phyloP scores from a whole-genome alignment of 257 asterid species.

The Solanum habrochaites region DNA sequence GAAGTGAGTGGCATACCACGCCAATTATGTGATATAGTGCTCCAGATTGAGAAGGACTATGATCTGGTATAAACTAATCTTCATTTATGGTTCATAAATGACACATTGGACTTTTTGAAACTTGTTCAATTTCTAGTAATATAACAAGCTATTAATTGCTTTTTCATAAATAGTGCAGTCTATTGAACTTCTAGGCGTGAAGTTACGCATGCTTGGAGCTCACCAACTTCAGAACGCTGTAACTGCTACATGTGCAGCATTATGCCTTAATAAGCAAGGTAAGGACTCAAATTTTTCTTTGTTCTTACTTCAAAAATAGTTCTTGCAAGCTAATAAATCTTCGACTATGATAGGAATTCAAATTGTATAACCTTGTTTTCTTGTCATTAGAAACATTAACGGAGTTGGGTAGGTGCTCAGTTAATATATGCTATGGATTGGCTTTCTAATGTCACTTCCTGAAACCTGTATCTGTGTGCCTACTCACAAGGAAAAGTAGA shows the following conservation, averaged over 20 bases:
- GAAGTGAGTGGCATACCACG: slow-evolving; percentile 29
- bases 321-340: background rate
- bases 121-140: background rate
- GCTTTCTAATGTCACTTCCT: background rate
- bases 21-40: slow-evolving; percentile 68
- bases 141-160: background rate
- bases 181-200: slow-evolving; percentile 55
- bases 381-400: background rate
- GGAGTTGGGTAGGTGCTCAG: background rate
- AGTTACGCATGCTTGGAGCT: slow-evolving; percentile 60
- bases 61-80: slow-evolving; percentile 31
- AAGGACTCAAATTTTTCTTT: background rate
- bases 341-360: background rate
- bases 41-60: slow-evolving; percentile 48
- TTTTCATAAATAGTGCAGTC: slow-evolving; percentile 22
- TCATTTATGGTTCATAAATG: background rate
- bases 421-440: background rate
- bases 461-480: background rate
- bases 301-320: background rate
- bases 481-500: background rate
- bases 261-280: slow-evolving; percentile 86
- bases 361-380: background rate
- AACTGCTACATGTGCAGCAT: slow-evolving; percentile 83
- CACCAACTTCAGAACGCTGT: slow-evolving; percentile 94
- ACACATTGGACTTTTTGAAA: background rate